Evolutionary conservation across 257 asterid species (phyloP), one percentile per base, ranked within the genome.

Genomic region (Solanum peruvianum): DNA sequence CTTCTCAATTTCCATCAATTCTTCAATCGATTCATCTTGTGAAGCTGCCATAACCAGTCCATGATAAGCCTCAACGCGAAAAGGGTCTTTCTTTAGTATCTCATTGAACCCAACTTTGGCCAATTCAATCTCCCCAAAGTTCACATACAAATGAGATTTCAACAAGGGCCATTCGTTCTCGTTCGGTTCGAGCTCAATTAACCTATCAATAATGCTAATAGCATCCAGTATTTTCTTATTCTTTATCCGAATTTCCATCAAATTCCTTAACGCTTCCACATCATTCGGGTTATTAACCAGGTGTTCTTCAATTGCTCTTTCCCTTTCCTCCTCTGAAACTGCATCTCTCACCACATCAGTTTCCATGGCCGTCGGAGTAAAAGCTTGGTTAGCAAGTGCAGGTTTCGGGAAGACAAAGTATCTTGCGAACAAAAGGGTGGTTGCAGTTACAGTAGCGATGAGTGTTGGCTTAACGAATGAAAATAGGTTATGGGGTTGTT

Each of bases 111-210:
- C 95, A 7, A 77, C 80, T 87, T 90, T 96, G 0, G 99, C 98
- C 47, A 84, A 88, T 83, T 91, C 93, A 3, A 87, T 18, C n/a
- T 97, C 98, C 6, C 93, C 98, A 15, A 76, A 85, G 86, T 91
- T 90, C 37, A 93, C 90, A 90, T 90, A 88, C 80, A 97, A 82
- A 88, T 97, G 99, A 21, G 98, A 92, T 88, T 89, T 97, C 96
- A 97, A 82, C 92, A 97, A 87, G 12, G 96, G 95, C 99, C 98
- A 97, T 91, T 95, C 99, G 0, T 49, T 39, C 58, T 96, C 99
- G 29, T 93, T 91, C 11, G 98, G 98, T 89, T 97, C 98, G 2
- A 95, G 86, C 37, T 92, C 94, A 10, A 89, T 94, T 58, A 96
- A 86, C 88, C 75, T 92, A 1, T 96, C 93, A 5, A 96, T 66